Percentiles rank a stretch among this genome's conserved stretches.
Conservation (phyloP, 768 basidiomycete genomes). For the Sutorius australiensis region DNA sequence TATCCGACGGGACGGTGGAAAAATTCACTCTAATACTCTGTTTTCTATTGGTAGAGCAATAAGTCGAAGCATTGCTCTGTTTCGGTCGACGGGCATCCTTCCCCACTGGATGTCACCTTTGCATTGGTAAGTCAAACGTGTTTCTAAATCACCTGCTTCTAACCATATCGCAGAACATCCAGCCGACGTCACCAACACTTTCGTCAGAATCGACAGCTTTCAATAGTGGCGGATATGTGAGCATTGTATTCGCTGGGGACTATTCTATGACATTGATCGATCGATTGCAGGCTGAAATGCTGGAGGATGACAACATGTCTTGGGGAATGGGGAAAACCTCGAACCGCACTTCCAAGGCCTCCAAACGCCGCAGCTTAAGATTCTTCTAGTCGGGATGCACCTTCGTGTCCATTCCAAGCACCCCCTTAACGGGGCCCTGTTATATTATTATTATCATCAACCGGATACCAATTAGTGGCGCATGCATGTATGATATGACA, state of each 20-base stretch:
- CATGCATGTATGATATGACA: slow-evolving; percentile 14
- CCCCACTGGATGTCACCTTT: slow-evolving; percentile 21
- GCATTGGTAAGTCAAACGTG: slow-evolving; percentile 16
- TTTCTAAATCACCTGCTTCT: neutral
- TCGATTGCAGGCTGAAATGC: slow-evolving; percentile 23
- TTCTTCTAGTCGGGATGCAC: slow-evolving; percentile 8
- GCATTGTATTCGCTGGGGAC: neutral
- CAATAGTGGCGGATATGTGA: slow-evolving; percentile 16
- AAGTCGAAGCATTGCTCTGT: slow-evolving; percentile 17
- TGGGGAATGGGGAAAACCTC: slow-evolving; percentile 14
- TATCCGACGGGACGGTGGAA: neutral
- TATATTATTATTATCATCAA: slow-evolving; percentile 3
- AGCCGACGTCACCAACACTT: slow-evolving; percentile 6
- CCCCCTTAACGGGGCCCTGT: neutral
- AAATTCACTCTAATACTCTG: neutral
- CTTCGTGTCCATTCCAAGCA: neutral
- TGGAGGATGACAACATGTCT: slow-evolving; percentile 30
- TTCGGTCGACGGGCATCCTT: slow-evolving; percentile 12
- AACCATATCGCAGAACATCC: slow-evolving; percentile 6
- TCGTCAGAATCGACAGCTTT: neutral
- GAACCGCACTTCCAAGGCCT: neutral
- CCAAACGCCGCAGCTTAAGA: slow-evolving; percentile 4
- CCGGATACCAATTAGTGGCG: neutral
- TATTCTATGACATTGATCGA: neutral
- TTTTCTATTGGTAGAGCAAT: slow-evolving; percentile 11